Evolutionary conservation across 2,329 filamentous ascomycete genomes (phyloP).

Genomic region (Byssochlamys sp.): DNA sequence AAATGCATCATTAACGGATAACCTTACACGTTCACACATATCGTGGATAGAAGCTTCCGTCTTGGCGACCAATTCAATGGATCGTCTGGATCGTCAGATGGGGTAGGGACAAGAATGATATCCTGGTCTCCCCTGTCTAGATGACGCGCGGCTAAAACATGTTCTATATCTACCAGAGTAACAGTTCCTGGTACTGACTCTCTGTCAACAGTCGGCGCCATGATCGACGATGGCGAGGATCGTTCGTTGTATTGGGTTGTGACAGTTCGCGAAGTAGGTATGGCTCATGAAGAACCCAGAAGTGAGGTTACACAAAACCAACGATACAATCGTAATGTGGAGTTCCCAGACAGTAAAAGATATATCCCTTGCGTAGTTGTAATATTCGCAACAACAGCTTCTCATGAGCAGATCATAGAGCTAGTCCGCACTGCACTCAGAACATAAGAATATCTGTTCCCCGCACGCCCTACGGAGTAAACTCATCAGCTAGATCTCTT

Average conservation of each 20-base stretch:
- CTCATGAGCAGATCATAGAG: background rate
- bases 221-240: slow-evolving; percentile 3
- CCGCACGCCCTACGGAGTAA: background rate
- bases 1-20: background rate
- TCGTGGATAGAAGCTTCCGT: slow-evolving; percentile 35
- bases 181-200: slow-evolving; percentile 35
- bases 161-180: slow-evolving; percentile 33
- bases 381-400: background rate
- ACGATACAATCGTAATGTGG: background rate
- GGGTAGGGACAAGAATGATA: slow-evolving; percentile 35
- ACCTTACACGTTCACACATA: slow-evolving; percentile 33
- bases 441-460: background rate
- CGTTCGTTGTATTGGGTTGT: background rate
- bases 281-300: background rate
- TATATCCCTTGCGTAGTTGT: background rate
- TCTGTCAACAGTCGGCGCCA: slow-evolving; percentile 18
- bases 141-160: slow-evolving; percentile 24
- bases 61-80: slow-evolving; percentile 38
- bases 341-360: background rate
- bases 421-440: background rate
- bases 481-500: background rate
- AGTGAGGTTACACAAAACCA: background rate
- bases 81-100: slow-evolving; percentile 39
- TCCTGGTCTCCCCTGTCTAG: slow-evolving; percentile 21
- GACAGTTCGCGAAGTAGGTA: background rate